Evolutionary conservation across 108 stramenopile genomes (phyloP), one percentile per base, ranked within the genome.

Genomic region (Nitzschia sp.): DNA sequence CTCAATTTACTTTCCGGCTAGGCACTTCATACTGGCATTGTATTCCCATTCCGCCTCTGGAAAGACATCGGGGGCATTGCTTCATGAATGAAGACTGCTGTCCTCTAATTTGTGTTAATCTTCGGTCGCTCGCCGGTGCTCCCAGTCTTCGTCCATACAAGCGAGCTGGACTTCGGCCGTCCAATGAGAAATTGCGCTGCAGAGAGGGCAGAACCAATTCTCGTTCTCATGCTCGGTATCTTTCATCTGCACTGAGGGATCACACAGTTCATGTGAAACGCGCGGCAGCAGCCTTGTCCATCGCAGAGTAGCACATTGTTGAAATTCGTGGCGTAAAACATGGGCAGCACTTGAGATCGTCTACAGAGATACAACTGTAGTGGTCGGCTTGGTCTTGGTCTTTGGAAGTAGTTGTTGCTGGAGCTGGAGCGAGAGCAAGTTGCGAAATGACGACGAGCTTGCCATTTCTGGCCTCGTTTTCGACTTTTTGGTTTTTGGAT

Each of bases 191-290:
- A 83, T 58, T 6, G 73, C 58, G 15, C 45, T 31, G 63, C 91
- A 92, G 34, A 92, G 55, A 0, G 91, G 94, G 58, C 94, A 92
- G 58, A 92, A 92, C 91, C 94, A 95, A 73, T 82, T 72, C 23
- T 86, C 92, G 29, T 87, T 73, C 54, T 79, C 78, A 9, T 71
- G 48, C 38, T 86, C 79, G 17, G 79, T 30, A 38, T 87, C 86
- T 13, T 78, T 75, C 2, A 30, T 53, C 23, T 77, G 73, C 4
- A 92, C 66, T 61, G 50, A 23, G 94, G 94, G 17, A 73, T 54
- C 19, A 91, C 45, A 53, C 94, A 95, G 59, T 84, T 71, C 90
- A 87, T 84, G 63, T 95, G 94, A 73, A 74, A 91, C 30, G 91
- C 88, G 9, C 94, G 80, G 45, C 79, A 92, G 68, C 94, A 95